These are phyloP conservation scores for Populus hybrid DNA, from an alignment of 441 rosid species.

Conservation along the genomic window DNA sequence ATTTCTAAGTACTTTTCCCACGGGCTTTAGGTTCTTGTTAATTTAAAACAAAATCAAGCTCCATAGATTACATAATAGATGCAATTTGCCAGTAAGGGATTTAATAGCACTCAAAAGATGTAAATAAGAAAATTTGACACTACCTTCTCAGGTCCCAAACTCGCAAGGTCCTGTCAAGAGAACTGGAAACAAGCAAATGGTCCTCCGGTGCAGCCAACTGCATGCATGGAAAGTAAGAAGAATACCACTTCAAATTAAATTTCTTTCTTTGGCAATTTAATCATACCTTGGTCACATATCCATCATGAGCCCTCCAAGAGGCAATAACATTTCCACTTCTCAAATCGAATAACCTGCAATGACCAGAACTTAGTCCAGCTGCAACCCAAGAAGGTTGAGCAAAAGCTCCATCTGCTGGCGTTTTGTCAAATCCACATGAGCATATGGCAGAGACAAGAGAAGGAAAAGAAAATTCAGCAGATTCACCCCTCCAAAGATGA, in stretches of 20 bases:
- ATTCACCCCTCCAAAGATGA: constrained; percentile 84
- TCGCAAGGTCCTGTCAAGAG: constrained; percentile 72
- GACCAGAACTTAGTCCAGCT: constrained; percentile 88
- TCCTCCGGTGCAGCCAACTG: constrained; percentile 87
- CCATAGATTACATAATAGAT: not conserved
- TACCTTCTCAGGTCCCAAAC: constrained; percentile 95
- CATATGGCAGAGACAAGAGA: constrained; percentile 84
- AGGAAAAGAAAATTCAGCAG: constrained; percentile 63
- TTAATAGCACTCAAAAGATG: not conserved
- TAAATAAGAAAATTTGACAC: not conserved
- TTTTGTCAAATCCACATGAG: constrained; percentile 64
- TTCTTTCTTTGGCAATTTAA: constrained; percentile 13
- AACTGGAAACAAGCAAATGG: constrained; percentile 91
- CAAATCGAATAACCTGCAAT: constrained; percentile 73
- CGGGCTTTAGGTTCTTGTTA: too few species aligned
- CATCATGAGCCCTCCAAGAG: constrained; percentile 90
- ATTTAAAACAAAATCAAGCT: not conserved
- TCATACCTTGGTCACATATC: constrained; percentile 82
- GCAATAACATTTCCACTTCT: constrained; percentile 68
- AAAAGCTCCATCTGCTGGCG: constrained; percentile 43
- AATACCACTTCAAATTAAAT: constrained; percentile 14
- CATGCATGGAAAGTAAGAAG: constrained; percentile 20
- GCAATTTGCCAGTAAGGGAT: not conserved
- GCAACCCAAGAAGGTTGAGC: constrained; percentile 79
- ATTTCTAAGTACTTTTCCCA: too few species aligned